Conservation (phyloP, 2,329 filamentous ascomycete species). For the Epichloe uncinata region DNA sequence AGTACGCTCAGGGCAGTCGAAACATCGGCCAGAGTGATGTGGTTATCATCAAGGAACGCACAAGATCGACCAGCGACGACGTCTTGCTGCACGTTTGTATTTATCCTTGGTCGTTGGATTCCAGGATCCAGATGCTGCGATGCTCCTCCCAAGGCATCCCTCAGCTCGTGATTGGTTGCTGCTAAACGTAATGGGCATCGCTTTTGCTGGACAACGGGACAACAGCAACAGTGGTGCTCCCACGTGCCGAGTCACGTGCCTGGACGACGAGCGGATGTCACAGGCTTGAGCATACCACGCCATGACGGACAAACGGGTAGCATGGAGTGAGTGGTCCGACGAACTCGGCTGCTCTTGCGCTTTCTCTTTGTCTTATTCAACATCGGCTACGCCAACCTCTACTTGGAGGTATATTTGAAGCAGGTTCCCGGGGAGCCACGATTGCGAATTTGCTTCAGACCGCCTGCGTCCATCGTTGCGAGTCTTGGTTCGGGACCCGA, state of each 20-base stretch:
- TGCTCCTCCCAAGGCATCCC: not conserved
- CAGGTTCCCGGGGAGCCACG: not conserved
- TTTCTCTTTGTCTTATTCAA: not conserved
- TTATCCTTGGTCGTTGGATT: not conserved
- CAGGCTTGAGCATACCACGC: not conserved
- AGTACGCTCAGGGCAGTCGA: not conserved
- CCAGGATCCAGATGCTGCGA: not conserved
- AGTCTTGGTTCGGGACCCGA: not conserved
- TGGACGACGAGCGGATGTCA: not conserved
- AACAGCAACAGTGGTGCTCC: too few relatives aligned
- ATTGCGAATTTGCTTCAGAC: not conserved
- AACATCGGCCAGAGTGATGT: not conserved
- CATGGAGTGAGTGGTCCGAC: not conserved
- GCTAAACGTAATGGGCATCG: not conserved
- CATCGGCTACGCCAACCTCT: not conserved
- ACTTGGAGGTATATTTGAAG: not conserved
- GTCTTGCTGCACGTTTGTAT: not conserved
- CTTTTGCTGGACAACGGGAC: not conserved
- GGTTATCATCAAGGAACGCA: not conserved
- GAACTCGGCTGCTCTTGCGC: not conserved
- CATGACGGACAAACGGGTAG: not conserved
- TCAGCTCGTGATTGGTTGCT: constrained; percentile 1
- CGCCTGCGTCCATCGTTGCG: not conserved
- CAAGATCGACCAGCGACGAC: not conserved
- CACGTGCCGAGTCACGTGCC: not conserved